Base-by-base conservation (phyloP, 1,139 yeast genomes). In the Debaryomycetaceae sp. region DNA sequence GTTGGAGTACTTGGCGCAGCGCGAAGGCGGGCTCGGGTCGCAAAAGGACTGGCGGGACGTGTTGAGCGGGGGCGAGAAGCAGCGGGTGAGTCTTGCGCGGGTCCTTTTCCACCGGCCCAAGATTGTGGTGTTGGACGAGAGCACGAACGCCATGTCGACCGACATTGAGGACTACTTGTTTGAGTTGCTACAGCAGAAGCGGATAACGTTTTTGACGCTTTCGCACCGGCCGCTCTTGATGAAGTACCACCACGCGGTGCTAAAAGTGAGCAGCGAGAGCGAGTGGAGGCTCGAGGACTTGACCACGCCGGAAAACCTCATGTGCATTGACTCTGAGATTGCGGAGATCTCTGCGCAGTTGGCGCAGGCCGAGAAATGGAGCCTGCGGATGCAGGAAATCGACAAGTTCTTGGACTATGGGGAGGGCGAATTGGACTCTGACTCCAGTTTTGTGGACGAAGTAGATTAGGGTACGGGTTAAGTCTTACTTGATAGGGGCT, bases 21-120 rank as follows among this genome's bases (percentile, higher is more conserved):
- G 80, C 37, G 79, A 74, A 45, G 80, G 81, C 5, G 63, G 58
- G 40, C 71, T 73, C 60, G 72, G 72, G 34, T 73, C 71, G 22
- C 58, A 56, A 32, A 78, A 79, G 39, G 86, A 78, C 41, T 87
- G 97, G 97, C 78, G 78, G 46, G 94, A 81, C 49, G 83, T 87
- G 13, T 69, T 87, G 41, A 79, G 93, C 53, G 97, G 97, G 13
- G 97, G 97, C 31, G 97, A 87, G 51, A 80, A 85, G 57, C 97
- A 87, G 59, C 73, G 95, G 45, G 70, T 86, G 49, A 77, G 86
- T 55, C 81, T 87, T 61, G 96, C 96, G 1, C 66, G 96, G 43
- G 72, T 87, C 5, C 62, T 87, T 41, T 85, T 80, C 58, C 82
- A 81, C 51, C 68, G 69, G 31, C 95, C 95, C 26, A 69, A 70